Base-by-base conservation (phyloP, 345 rosid genomes). In the Bruguiera parviflora region DNA sequence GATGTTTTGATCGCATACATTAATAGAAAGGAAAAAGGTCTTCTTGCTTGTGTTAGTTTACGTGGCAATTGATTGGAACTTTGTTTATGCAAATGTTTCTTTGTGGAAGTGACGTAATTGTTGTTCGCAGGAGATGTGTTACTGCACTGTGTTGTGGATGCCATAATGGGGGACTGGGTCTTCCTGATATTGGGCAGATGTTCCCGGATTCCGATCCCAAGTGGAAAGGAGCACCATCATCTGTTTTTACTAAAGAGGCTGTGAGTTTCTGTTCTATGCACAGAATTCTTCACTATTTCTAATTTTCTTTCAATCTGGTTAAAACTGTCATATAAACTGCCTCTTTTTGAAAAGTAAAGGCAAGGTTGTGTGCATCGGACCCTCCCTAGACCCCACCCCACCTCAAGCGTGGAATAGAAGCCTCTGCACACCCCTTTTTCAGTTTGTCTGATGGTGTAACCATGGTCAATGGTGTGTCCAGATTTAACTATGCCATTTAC, bases 121-220 rank as follows among this genome's bases (percentile, higher is more conserved):
- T 21, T 1, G 28, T 57, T 63, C 82, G 85, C 75, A 95, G 99
- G 99, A 46, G 99, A 95, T 86, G 98, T 95, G 81, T 77, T 95
- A 76, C 93, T 95, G 52, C 98, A 92, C 73, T 95, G 98, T 74
- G 96, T 92, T 46, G 99, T 95, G 74, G 98, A 92, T 89, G 97
- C 99, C 22, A 89, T 95, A 73, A 65, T 90, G 84, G 98, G 98
- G 47, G 99, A 1, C 61, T 95, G 71, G 97, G 99, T 32, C 88
- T 95, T 46, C 99, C 99, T 60, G 99, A 95, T 85, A 95, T 95
- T 37, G 98, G 99, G 39, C 98, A 92, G 87, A 89, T 95, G 39
- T 92, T 95, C 67, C 97, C 97, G 8, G 96, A 95, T 72, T 66
- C 79, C 52, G 99, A 95, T 84, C 96, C 99, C 33, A 87, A 90